phyloP scores from a whole-genome alignment of 106 monocot species.

The Narthecium ossifragum region DNA sequence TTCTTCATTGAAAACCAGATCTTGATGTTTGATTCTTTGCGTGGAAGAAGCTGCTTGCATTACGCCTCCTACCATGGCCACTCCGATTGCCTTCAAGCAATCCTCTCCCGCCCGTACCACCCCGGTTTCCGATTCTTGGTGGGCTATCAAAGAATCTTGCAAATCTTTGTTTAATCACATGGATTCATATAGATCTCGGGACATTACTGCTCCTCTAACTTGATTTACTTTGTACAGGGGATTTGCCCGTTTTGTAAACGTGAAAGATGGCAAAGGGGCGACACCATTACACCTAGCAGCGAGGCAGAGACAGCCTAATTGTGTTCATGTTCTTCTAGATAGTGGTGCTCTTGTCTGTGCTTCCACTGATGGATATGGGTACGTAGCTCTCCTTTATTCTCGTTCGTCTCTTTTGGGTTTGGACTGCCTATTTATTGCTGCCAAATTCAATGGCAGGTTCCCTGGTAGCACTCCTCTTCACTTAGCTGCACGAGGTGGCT shows the following conservation, averaged over 20 bases:
- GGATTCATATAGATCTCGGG: not conserved
- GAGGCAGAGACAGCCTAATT: constrained; percentile 18
- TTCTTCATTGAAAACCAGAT: constrained; percentile 8
- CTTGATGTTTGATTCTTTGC: constrained; percentile 28
- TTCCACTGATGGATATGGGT: constrained; percentile 28
- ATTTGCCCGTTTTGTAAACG: constrained; percentile 42
- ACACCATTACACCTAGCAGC: constrained; percentile 43
- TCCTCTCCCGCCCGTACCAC: constrained; percentile 20
- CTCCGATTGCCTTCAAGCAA: constrained; percentile 17
- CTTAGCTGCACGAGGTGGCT: constrained; percentile 83
- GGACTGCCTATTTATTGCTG: not conserved
- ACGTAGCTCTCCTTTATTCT: not conserved
- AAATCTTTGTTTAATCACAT: not conserved
- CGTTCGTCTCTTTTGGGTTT: too few relatives aligned
- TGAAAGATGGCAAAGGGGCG: constrained; percentile 37
- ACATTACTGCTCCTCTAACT: too few relatives aligned
- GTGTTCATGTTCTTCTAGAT: constrained; percentile 34
- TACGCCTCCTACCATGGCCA: constrained; percentile 30
- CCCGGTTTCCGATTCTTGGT: constrained; percentile 28
- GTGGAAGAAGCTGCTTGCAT: constrained; percentile 28
- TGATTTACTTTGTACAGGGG: constrained; percentile 19
- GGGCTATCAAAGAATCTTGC: not conserved
- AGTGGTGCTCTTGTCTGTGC: constrained; percentile 43
- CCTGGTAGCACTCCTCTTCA: constrained; percentile 92
- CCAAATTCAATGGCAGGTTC: constrained; percentile 22